A percentile compares a stretch with the other conserved stretches of the same genome.
phyloP scores from a whole-genome alignment of 192 early-diverging fungal genomes.

The Obelidium mucronatum region DNA sequence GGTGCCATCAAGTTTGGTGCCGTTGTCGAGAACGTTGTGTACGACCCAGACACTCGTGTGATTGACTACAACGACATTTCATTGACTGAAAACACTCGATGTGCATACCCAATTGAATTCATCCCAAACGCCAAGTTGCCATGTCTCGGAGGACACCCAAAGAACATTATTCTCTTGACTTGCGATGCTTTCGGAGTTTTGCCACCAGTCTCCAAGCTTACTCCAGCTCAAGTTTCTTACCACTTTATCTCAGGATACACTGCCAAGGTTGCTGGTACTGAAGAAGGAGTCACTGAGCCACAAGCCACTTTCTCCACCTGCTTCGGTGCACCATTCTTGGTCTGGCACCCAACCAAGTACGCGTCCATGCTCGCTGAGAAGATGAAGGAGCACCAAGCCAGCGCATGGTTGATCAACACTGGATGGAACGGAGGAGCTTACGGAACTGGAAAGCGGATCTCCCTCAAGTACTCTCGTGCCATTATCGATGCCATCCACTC shows the following conservation, averaged over 20 bases:
- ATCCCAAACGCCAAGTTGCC: constrained; percentile 95
- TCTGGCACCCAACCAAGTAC: constrained; percentile 95
- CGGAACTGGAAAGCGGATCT: constrained; percentile 88
- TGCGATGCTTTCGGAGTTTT: constrained; percentile 98
- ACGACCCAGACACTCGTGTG: constrained; percentile 71
- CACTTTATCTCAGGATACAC: constrained; percentile 99
- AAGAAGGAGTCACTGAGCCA: constrained; percentile 92
- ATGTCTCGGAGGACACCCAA: constrained; percentile 88
- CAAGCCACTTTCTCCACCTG: constrained; percentile 79
- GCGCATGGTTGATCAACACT: constrained; percentile 95
- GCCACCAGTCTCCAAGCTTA: constrained; percentile 87
- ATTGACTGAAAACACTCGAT: constrained; percentile 96
- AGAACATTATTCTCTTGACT: constrained; percentile 95
- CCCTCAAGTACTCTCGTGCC: constrained; percentile 96
- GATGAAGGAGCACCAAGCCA: constrained; percentile 84
- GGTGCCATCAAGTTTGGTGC: constrained; percentile 93
- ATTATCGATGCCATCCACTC: constrained; percentile 98
- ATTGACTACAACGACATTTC: constrained; percentile 84
- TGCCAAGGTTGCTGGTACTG: constrained; percentile 97
- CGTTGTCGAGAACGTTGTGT: constrained; percentile 94
- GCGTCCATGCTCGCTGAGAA: constrained; percentile 96
- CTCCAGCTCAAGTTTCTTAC: constrained; percentile 90
- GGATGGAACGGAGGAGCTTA: constrained; percentile 96
- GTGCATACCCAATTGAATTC: constrained; percentile 87
- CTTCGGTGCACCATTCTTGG: constrained; percentile 96